Evolutionary conservation across 2,329 filamentous ascomycete genomes (phyloP), one percentile per base, ranked within the genome.

Genomic region (Ascosphaera pollenicola): DNA sequence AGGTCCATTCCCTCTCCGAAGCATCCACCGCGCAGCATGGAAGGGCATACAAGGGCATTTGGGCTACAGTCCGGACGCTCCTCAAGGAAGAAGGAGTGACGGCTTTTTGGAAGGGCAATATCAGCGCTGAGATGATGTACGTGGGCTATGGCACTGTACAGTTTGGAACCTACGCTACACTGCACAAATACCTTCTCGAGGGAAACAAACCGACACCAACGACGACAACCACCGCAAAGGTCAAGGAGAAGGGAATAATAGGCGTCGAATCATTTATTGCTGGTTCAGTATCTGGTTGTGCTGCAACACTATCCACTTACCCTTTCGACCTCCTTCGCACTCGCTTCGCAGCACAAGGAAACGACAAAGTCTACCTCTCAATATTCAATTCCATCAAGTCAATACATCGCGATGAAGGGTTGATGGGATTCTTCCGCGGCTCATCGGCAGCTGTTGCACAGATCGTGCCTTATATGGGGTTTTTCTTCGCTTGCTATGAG

Each of bases 61-160:
- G 84, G 32, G 67, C 70, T 8, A 92, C 84, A 2, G 64, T 92
- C 53, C 69, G 68, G 42, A 70, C 77, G 44, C 95, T 95, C 50
- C 56, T 87, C 39, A 64, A 63, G 19, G 66, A 84, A 51, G 89
- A 98, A 56, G 89, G 89, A 34, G 54, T 95, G 47, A 77, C 78
- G 3, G 79, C 74, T 21, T 69, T 98, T 46, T 98, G 89, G 89
- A 95, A 95, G 65, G 89, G 89, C 54, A 98, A 98, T 55, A 74
- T 98, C 42, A 85, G 89, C 31, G 89, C 89, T 39, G 89, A 95
- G 66, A 62, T 89, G 45, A 75, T 98, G 62, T 98, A 98, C 62
- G 68, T 98, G 47, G 77, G 75, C 56, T 98, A 95, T 61, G 78
- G 82, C 45, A 79, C 79, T 45, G 65, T 81, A 26, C 89, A 98